phyloP scores from a whole-genome alignment of 2,329 filamentous ascomycete genomes.

The Talaromyces sp. region DNA sequence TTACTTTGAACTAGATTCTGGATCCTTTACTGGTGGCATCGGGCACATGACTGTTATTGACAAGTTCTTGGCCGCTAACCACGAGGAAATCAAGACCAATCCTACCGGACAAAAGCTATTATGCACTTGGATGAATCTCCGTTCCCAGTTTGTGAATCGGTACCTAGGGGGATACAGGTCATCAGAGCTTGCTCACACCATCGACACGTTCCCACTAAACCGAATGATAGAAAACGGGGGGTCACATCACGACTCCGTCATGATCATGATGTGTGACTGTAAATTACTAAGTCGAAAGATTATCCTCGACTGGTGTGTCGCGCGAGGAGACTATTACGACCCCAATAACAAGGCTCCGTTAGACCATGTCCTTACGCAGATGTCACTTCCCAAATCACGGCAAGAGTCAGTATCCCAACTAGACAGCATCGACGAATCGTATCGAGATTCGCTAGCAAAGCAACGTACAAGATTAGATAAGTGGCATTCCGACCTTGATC shows the following conservation, averaged over 20 bases:
- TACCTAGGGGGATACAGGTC: slow-evolving; percentile 4
- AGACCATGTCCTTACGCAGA: slow-evolving; percentile 1
- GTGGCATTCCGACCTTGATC: slow-evolving; percentile 7
- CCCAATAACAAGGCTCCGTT: not conserved
- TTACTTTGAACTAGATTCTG: slow-evolving; percentile 7
- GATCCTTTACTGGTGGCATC: slow-evolving; percentile 6
- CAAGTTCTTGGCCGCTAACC: not conserved
- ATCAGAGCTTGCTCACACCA: not conserved
- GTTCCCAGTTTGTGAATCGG: slow-evolving; percentile 8
- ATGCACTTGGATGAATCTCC: slow-evolving; percentile 7
- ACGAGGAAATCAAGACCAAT: slow-evolving; percentile 3
- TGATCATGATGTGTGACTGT: slow-evolving; percentile 6
- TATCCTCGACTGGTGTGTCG: slow-evolving; percentile 5
- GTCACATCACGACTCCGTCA: slow-evolving; percentile 5
- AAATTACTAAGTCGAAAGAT: slow-evolving; percentile 6
- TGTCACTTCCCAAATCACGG: slow-evolving; percentile 4
- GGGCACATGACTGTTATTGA: slow-evolving; percentile 9
- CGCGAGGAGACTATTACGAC: not conserved
- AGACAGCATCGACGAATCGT: not conserved
- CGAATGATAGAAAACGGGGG: not conserved
- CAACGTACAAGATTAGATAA: not conserved
- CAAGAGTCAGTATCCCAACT: slow-evolving; percentile 3
- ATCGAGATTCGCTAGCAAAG: not conserved
- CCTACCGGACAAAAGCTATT: slow-evolving; percentile 1
- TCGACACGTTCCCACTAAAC: slow-evolving; percentile 6